A percentile compares a stretch with the other conserved stretches of the same genome.
Conservation (phyloP, 1,284 basidiomycete species). For the Rhizoctonia solani region DNA sequence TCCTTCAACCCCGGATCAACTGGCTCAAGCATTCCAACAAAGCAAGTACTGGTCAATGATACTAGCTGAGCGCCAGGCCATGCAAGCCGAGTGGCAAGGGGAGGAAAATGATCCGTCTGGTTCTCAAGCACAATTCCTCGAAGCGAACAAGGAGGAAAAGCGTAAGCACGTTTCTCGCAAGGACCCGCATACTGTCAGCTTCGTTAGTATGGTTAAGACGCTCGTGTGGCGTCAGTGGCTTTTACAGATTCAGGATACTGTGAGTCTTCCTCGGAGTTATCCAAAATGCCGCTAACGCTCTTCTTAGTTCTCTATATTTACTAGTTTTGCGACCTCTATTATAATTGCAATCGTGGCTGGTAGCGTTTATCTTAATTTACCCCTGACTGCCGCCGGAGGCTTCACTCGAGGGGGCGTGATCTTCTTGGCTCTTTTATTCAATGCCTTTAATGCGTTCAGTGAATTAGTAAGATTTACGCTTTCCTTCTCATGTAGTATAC, state of each 20-base stretch:
- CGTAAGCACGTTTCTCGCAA: constrained; percentile 80
- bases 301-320: constrained; percentile 33
- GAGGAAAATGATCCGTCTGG: constrained; percentile 57
- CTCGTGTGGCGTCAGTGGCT: constrained; percentile 77
- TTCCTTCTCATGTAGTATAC: neutral
- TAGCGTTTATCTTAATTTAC: constrained; percentile 73
- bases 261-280: neutral
- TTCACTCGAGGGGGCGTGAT: constrained; percentile 88
- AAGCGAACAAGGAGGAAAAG: constrained; percentile 78
- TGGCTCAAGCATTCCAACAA: constrained; percentile 68
- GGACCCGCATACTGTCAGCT: constrained; percentile 86
- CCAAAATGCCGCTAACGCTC: constrained; percentile 41
- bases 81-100: constrained; percentile 61
- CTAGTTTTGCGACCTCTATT: constrained; percentile 39
- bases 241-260: constrained; percentile 50
- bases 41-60: constrained; percentile 60
- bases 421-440: constrained; percentile 65
- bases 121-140: constrained; percentile 75
- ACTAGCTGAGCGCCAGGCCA: constrained; percentile 30
- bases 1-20: constrained; percentile 70
- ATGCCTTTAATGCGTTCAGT: constrained; percentile 76
- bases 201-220: constrained; percentile 71
- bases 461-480: constrained; percentile 53
- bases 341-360: constrained; percentile 76
- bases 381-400: constrained; percentile 73